Conservation (phyloP, 1,284 basidiomycete species). For the Inonotus hispidus region DNA sequence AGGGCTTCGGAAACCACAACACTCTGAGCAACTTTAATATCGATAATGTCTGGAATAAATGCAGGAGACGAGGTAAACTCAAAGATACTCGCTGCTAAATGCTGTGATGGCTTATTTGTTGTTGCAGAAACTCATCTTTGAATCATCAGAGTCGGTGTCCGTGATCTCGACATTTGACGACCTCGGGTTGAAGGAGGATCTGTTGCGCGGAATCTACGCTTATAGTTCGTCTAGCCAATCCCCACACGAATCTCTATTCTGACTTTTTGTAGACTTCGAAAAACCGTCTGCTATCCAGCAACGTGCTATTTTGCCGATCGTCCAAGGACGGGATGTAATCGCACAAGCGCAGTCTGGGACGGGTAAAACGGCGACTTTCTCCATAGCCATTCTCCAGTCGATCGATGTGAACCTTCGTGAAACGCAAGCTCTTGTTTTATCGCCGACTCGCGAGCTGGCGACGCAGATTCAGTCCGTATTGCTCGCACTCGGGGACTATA, state of each 20-base stretch:
- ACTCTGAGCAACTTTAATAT: neutral
- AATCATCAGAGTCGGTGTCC: constrained; percentile 94
- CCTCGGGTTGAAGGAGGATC: constrained; percentile 91
- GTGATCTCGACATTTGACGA: constrained; percentile 87
- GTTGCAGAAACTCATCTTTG: constrained; percentile 86
- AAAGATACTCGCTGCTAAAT: neutral
- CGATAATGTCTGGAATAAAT: constrained; percentile 28
- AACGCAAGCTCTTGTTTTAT: constrained; percentile 94
- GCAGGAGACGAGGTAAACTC: constrained; percentile 20
- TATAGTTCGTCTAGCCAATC: constrained; percentile 69
- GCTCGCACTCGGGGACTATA: constrained; percentile 95
- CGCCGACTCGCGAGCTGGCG: constrained; percentile 91
- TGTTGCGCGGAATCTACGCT: constrained; percentile 95
- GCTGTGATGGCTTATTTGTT: constrained; percentile 10
- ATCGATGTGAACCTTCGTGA: constrained; percentile 96
- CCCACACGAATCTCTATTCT: constrained; percentile 11
- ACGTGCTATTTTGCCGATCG: constrained; percentile 94
- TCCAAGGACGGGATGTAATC: constrained; percentile 93
- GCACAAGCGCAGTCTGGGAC: constrained; percentile 99
- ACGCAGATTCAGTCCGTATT: constrained; percentile 99
- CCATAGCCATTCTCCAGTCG: constrained; percentile 89
- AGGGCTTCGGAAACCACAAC: neutral
- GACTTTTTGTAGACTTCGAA: constrained; percentile 78
- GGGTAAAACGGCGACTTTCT: constrained; percentile 99
- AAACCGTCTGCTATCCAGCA: constrained; percentile 99